Evolutionary conservation across 2,329 filamentous ascomycete genomes (phyloP).

Genomic region (Cercospora berteroae): DNA sequence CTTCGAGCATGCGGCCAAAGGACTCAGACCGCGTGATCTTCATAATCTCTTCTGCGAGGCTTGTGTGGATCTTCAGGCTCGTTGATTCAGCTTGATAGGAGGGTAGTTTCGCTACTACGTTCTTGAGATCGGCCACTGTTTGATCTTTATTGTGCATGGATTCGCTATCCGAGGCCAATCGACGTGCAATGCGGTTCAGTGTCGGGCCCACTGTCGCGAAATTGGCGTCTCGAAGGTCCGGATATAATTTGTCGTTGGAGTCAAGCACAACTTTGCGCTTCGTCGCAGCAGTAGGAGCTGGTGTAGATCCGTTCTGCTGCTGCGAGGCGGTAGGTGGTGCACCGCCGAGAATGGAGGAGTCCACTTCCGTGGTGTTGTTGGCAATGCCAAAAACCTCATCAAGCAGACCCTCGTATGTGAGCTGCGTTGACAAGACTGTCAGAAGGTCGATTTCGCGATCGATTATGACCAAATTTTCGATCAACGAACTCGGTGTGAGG

Average conservation of each 20-base stretch:
- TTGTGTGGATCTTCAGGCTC: slow-evolving; percentile 87
- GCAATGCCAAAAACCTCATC: slow-evolving; percentile 91
- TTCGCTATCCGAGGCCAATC: slow-evolving; percentile 84
- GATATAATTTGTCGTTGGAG: slow-evolving; percentile 83
- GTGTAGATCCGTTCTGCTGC: slow-evolving; percentile 31
- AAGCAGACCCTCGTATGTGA: slow-evolving; percentile 94
- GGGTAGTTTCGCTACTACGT: slow-evolving; percentile 92
- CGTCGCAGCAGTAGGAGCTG: slow-evolving; percentile 55
- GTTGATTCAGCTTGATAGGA: slow-evolving; percentile 91
- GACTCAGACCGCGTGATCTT: slow-evolving; percentile 85
- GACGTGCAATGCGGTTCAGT: slow-evolving; percentile 84
- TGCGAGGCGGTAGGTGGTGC: slow-evolving; percentile 57
- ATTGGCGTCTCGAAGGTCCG: slow-evolving; percentile 84
- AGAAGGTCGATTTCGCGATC: slow-evolving; percentile 94
- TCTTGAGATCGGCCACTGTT: slow-evolving; percentile 84
- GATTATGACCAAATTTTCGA: slow-evolving; percentile 90
- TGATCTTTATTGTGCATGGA: slow-evolving; percentile 75
- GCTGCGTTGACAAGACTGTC: slow-evolving; percentile 84
- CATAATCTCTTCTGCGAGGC: slow-evolving; percentile 91
- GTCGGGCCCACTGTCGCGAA: slow-evolving; percentile 90
- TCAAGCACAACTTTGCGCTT: slow-evolving; percentile 90
- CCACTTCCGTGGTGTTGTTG: slow-evolving; percentile 89
- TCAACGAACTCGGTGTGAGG: slow-evolving; percentile 78
- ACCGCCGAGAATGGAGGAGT: slow-evolving; percentile 83
- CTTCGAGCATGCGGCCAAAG: slow-evolving; percentile 84